These are phyloP conservation scores for Protostelium mycophagum DNA, from an alignment of 78 protist genomes.

Conservation along the genomic window DNA sequence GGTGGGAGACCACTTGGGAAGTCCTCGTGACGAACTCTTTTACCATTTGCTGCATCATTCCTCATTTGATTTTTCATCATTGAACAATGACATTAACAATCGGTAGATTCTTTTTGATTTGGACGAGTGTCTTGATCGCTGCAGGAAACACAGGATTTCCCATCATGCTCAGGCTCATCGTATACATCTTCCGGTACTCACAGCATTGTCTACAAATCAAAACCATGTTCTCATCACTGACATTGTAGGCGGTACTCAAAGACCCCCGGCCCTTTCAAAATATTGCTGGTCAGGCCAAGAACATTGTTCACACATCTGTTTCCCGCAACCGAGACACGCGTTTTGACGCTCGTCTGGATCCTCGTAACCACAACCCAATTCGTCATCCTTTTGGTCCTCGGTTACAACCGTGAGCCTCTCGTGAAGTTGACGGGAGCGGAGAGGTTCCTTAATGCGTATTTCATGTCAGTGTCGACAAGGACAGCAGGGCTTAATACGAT, in stretches of 20 bases:
- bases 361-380: not conserved
- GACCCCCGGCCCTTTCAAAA: not conserved
- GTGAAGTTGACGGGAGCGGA: not conserved
- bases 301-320: not conserved
- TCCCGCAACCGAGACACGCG: not conserved
- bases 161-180: not conserved
- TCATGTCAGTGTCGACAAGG: not conserved
- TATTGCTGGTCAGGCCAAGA: not conserved
- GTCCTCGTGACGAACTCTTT: too few species aligned
- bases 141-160: not conserved
- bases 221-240: not conserved
- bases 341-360: not conserved
- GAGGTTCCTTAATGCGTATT: not conserved
- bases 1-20: too few species aligned
- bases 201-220: not conserved
- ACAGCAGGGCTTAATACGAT: not conserved
- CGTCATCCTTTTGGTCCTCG: too few species aligned
- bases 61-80: too few species aligned
- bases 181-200: not conserved
- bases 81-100: too few species aligned
- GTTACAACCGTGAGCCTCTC: too few species aligned
- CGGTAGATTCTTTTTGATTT: not conserved
- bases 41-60: too few species aligned
- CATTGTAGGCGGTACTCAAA: not conserved
- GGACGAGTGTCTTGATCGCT: not conserved